Evolutionary conservation across 2,329 filamentous ascomycete species (phyloP), one percentile per base, ranked within the genome.

Genomic region (Trichoderma oligosporum): DNA sequence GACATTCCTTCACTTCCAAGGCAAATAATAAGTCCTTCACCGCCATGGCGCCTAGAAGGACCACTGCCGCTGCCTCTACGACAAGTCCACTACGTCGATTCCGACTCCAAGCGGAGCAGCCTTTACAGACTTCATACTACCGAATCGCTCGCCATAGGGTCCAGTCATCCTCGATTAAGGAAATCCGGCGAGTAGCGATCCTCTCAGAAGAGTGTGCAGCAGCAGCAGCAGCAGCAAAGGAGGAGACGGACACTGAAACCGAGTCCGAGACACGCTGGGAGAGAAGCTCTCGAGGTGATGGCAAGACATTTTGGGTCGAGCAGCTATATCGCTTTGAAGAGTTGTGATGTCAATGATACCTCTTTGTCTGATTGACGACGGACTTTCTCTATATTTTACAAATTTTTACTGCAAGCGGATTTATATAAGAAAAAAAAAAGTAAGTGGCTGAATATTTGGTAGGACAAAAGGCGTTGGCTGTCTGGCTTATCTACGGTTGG

Each of bases 311-410:
- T 18, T 44, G 88, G 87, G 31, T 91, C 86, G 2, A 88, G 85
- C 45, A 86, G 85, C 45, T 95, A 88, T 71, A 94, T 88, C 2
- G 88, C 85, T 14, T 89, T 86, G 66, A 82, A 83, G 65, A 87
- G 91, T 69, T 89, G 20, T 56, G 25, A 57, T 20, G 22, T 20
- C 16, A 4, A 33, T 7, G 14, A 1, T 4, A 12, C 6, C 7
- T 20, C 14, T 39, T 20, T 9, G 12, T 39, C 7, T 8, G 25
- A 33, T 12, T 8, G 24, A 18, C 4, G 14, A 7, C 7, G 18
- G 4, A 12, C 6, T 22, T 31, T 36, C 9, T 12, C n/a, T 22
- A 12, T 4, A 16, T 44, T 22, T 41, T 25, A 2, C 9, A 24
- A n/a, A 24, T 33, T 38, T 20, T 9, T 24, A 7, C 22, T 33